Evolutionary conservation across 2,329 filamentous ascomycete species (phyloP), one percentile per base, ranked within the genome.

Genomic region (Xylariales sp.): DNA sequence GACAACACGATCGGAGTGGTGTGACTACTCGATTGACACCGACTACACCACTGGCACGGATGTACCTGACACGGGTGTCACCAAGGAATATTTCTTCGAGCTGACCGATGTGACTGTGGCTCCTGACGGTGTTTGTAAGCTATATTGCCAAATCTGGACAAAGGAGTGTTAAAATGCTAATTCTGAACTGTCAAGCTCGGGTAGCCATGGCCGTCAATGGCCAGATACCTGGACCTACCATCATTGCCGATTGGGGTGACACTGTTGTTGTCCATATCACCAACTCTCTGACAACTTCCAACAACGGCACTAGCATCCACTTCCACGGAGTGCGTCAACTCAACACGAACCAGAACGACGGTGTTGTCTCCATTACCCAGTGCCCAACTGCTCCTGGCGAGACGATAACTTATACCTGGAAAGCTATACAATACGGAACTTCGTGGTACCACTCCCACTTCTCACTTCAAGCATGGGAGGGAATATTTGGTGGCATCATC

Each of bases 381-480:
- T 76, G 73, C 43, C 71, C 73, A 1, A 63, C 71, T 16, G 63
- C 76, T 0, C 72, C 74, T 0, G 74, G 74, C 0, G 50, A 70
- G 4, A 65, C 63, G 2, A 67, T 70, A 29, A 79, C 73, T 2
- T 85, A 85, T 59, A 71, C 58, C 2, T 84, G 74, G 62, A 65
- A 66, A 31, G 76, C 73, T 3, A 74, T 69, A 0, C 55, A 74
- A 49, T 74, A 78, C 55, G 74, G 79, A 8, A 63, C 70, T 0
- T 65, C 65, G 3, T 81, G 75, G 74, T 82, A 82, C 40, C 80
- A 84, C 54, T 78, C 73, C 1, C 80, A 83, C 54, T 76, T 76
- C 50, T 64, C 64, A 3, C 52, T 68, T 0, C 66, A 71, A 44
- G 58, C 62, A 0, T 70, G 63, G 58, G 68, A 82, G 41, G 82